These are phyloP conservation scores for Verruconis gallopava DNA, from an alignment of 2,329 filamentous ascomycete genomes.

Conservation along the genomic window DNA sequence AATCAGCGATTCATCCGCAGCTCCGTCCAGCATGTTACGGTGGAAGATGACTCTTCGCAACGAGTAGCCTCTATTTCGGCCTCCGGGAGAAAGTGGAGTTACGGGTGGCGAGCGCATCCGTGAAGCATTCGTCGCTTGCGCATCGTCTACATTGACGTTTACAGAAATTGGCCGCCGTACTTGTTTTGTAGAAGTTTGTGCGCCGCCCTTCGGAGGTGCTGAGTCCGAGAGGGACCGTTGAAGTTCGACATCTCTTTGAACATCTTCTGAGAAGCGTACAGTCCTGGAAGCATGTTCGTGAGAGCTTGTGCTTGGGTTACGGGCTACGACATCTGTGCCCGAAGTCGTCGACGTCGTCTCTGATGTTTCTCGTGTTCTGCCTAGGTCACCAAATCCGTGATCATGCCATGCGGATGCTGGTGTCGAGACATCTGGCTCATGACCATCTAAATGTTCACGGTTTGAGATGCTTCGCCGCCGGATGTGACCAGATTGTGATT, in stretches of 20 bases:
- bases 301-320: not conserved
- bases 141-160: not conserved
- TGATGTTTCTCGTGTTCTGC: too few relatives aligned
- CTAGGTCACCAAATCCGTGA: too few relatives aligned
- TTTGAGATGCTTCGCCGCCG: not conserved
- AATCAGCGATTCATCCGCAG: slow-evolving; percentile 22
- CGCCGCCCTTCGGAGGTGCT: not conserved
- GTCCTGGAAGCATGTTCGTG: not conserved
- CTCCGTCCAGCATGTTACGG: slow-evolving; percentile 25
- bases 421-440: not conserved
- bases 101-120: too few relatives aligned
- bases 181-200: not conserved
- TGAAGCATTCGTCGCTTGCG: too few relatives aligned
- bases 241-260: not conserved
- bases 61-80: slow-evolving; percentile 30
- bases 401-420: not conserved
- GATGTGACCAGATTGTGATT: not conserved
- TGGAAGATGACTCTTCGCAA: slow-evolving; percentile 32
- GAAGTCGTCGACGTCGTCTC: not conserved
- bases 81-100: slow-evolving; percentile 22
- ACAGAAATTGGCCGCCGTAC: not conserved
- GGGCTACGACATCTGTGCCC: not conserved
- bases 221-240: too few relatives aligned
- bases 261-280: not conserved
- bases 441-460: not conserved